A percentile compares a stretch with the other conserved stretches of the same genome.
phyloP scores from a whole-genome alignment of 2,329 filamentous ascomycete genomes.

The Aspergillus brunneoviolaceus region DNA sequence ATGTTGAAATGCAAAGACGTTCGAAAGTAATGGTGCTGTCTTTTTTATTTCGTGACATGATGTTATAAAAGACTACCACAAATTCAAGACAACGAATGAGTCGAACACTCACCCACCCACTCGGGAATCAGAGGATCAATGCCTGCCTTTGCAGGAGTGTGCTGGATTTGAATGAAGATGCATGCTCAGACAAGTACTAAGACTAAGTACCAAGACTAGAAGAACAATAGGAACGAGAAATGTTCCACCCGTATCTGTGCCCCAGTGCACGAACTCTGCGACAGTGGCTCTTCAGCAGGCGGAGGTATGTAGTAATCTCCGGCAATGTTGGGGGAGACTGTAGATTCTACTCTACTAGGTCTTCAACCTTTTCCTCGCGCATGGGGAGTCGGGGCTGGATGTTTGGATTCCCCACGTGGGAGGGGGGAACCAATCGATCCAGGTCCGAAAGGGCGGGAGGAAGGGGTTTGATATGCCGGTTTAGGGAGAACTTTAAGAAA shows the following conservation, averaged over 20 bases:
- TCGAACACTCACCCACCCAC: too few species aligned
- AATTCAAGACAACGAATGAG: too few species aligned
- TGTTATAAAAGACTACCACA: too few species aligned
- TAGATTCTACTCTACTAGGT: constrained; percentile 8
- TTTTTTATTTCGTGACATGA: too few species aligned
- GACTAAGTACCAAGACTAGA: too few species aligned
- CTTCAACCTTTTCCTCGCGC: constrained; percentile 44
- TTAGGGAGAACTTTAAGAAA: constrained; percentile 4
- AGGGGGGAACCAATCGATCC: constrained; percentile 23
- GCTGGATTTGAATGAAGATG: too few species aligned
- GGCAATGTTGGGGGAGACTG: constrained; percentile 30
- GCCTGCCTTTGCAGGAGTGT: too few species aligned
- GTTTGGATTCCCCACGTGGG: constrained; percentile 10
- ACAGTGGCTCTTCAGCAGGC: constrained; percentile 65
- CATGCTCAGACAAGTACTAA: too few species aligned
- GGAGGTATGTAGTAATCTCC: constrained; percentile 30
- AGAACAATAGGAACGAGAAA: constrained; percentile 7
- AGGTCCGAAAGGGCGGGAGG: constrained; percentile 40
- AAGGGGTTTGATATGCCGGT: constrained; percentile 43
- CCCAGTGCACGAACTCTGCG: constrained; percentile 57
- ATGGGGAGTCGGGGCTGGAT: constrained; percentile 30
- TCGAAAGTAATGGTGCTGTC: too few species aligned
- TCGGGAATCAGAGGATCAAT: too few species aligned
- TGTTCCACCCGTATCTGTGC: constrained; percentile 71
- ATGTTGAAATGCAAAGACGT: too few species aligned